Evolutionary conservation across 371 early-diverging fungal species (phyloP), one percentile per base, ranked within the genome.

Genomic region (Mucor piriformis): DNA sequence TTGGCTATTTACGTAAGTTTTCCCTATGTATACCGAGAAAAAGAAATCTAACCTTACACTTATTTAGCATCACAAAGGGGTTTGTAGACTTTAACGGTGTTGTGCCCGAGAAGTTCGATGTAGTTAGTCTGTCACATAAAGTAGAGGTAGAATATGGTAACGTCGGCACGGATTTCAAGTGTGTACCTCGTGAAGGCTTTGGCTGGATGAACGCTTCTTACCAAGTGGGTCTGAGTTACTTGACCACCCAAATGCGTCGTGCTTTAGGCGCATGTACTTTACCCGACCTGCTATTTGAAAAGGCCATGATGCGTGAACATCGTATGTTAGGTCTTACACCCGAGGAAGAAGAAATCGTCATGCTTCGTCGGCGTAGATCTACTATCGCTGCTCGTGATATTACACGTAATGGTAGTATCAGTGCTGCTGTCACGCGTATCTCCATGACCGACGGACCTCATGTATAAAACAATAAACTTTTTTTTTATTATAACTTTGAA

Each of bases 121-220:
- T 97, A 3, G 97, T 95, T 24, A 83, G 84, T 44, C 83, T 95
- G 80, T 91, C 93, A 20, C 98, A 98, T 73, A 81, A 83, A 27
- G 90, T 96, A 15, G 81, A 95, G 55, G 98, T 96, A 6, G 98
- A 97, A 79, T 96, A 96, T 63, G 97, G 97, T 50, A 93, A 94
- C 58, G 95, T 97, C 0, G 98, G 98, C 3, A 83, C 86, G 0
- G 97, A 97, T 67, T 97, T 97, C 82, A 92, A 95, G 72, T 91
- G 83, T 65, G 92, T 98, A 16, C 92, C 95, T 0, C 84, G 93
- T 15, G 97, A 97, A 81, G 98, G 98, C 0, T 98, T 98, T 74
- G 98, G 97, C 11, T 98, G 98, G 98, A 97, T 98, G 97, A 98
- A 98, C 69, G 92, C 97, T 1, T 89, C 88, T 3, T 92, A 88